A percentile compares a stretch with the other conserved stretches of the same genome.
These are phyloP conservation scores for Rheum nobile DNA, from an alignment of 148 eudicot genomes.

Conservation along the genomic window DNA sequence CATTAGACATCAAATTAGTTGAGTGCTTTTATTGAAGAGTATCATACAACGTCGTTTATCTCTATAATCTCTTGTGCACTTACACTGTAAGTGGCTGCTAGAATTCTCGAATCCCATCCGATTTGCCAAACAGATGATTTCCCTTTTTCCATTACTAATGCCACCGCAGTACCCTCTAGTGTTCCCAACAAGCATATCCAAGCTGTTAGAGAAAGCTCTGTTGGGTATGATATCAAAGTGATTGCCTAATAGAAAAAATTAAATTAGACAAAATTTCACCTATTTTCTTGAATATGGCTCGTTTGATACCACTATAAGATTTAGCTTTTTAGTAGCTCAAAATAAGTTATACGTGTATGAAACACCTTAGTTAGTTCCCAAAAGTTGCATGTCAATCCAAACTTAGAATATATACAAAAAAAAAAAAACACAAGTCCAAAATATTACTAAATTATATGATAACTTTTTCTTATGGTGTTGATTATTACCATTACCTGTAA, in stretches of 20 bases:
- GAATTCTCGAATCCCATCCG: constrained; percentile 56
- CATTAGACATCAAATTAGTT: no score
- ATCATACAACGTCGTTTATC: no score
- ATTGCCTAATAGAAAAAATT: constrained; percentile 33
- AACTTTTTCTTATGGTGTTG: background rate
- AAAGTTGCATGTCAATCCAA: no score
- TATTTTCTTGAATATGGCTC: no score
- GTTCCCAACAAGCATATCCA: constrained; percentile 86
- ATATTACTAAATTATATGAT: background rate
- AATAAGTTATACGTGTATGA: no score
- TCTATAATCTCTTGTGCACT: constrained; percentile 6
- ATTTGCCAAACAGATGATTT: constrained; percentile 54
- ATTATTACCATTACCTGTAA: constrained; percentile 49
- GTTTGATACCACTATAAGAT: no score
- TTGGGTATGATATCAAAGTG: constrained; percentile 62
- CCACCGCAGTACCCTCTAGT: constrained; percentile 52
- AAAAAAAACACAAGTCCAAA: no score
- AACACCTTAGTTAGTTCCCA: no score
- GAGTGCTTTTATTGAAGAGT: no score
- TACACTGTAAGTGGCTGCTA: constrained; percentile 80
- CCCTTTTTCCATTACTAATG: constrained; percentile 75
- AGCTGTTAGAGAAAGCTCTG: constrained; percentile 78
- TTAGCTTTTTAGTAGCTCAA: no score
- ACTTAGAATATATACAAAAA: no score
- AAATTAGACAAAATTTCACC: background rate